A percentile compares a stretch with the other conserved stretches of the same genome.
These are phyloP conservation scores for Cavenderia fasciculata DNA, from an alignment of 78 protist species.

Conservation along the genomic window DNA sequence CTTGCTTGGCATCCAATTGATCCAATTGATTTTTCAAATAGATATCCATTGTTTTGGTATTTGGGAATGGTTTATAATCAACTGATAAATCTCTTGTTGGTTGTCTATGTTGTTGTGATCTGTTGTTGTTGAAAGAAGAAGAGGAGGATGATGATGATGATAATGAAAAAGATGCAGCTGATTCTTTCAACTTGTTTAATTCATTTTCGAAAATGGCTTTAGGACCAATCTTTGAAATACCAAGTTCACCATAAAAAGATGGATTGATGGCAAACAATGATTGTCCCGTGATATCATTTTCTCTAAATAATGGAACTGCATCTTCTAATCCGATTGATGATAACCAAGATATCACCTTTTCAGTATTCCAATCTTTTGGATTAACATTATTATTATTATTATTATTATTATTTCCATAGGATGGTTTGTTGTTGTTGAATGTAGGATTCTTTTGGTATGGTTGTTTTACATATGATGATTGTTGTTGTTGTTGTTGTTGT, in stretches of 20 bases:
- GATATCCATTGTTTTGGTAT: neutral
- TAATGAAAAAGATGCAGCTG: neutral
- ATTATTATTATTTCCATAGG: neutral
- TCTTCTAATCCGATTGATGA: neutral
- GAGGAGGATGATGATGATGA: neutral
- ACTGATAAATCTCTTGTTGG: neutral
- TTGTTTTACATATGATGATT: too few relatives aligned
- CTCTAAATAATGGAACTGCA: neutral
- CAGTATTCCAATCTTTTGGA: conserved; percentile 7
- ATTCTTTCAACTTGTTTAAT: neutral
- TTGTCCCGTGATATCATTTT: neutral
- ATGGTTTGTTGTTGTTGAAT: too few relatives aligned
- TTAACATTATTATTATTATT: neutral
- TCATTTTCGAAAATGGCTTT: neutral
- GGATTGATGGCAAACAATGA: neutral
- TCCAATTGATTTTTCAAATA: conserved; percentile 10
- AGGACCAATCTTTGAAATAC: neutral
- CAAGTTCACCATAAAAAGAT: neutral
- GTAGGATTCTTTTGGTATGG: too few relatives aligned
- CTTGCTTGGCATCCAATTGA: neutral
- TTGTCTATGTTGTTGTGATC: neutral
- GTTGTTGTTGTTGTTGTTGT: neutral
- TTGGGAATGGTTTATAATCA: neutral
- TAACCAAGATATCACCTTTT: conserved; percentile 16
- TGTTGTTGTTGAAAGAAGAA: neutral